Conservation (phyloP, 2,329 filamentous ascomycete species). For the Cercospora sp. region DNA sequence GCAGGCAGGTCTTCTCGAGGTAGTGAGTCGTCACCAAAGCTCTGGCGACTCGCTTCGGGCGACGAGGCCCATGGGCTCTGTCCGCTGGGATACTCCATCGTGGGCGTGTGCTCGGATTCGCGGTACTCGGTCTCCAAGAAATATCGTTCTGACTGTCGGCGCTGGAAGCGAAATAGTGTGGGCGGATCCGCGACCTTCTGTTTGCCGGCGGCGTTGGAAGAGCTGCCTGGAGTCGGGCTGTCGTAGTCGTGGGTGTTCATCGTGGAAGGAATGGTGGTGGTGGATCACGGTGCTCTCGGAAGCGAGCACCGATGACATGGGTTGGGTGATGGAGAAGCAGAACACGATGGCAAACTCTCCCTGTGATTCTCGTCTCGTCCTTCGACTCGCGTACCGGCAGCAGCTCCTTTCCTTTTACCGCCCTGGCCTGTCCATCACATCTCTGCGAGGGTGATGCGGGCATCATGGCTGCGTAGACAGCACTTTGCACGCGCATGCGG, state of each 20-base stretch:
- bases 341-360: not conserved
- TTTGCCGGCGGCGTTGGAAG: conserved; percentile 25
- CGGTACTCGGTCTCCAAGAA: conserved; percentile 37
- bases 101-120: conserved; percentile 32
- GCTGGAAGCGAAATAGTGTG: conserved; percentile 39
- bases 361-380: not conserved
- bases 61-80: conserved; percentile 65
- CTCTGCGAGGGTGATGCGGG: conserved; percentile 20
- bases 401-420: not conserved
- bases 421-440: not conserved
- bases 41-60: conserved; percentile 53
- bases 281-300: conserved; percentile 1
- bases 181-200: conserved; percentile 15
- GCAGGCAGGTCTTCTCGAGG: conserved; percentile 33
- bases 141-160: conserved; percentile 38
- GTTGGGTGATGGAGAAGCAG: not conserved
- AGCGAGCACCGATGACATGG: conserved; percentile 6
- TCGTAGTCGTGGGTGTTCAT: not conserved
- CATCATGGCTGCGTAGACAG: conserved; percentile 29
- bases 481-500: conserved; percentile 9
- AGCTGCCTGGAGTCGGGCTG: conserved; percentile 11
- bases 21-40: conserved; percentile 45
- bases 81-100: conserved; percentile 67
- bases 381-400: conserved; percentile 1
- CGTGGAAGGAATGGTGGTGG: conserved; percentile 3